A percentile compares a stretch with the other conserved stretches of the same genome.
phyloP scores from a whole-genome alignment of 305 asterid genomes.

The Lippia alba region DNA sequence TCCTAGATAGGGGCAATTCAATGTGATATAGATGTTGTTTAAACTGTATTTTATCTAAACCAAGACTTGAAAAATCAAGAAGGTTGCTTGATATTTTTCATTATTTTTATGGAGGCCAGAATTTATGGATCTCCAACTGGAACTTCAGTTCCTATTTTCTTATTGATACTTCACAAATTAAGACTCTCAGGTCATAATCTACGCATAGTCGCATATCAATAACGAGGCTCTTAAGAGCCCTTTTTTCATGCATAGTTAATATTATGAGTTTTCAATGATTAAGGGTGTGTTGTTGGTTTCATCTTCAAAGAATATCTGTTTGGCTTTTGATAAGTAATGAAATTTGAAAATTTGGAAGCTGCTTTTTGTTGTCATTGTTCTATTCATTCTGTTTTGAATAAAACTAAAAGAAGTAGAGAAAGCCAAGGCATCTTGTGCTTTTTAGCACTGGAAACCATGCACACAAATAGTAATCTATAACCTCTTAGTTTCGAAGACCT shows the following conservation, averaged over 20 bases:
- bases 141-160: neutral
- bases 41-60: slow-evolving; percentile 7
- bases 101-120: neutral
- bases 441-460: too few relatives aligned
- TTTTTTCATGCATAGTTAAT: neutral
- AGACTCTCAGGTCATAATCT: neutral
- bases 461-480: too few relatives aligned
- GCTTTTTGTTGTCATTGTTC: too few relatives aligned
- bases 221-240: neutral
- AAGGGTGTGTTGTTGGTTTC: neutral
- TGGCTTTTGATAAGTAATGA: too few relatives aligned
- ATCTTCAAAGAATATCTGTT: too few relatives aligned
- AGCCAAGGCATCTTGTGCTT: too few relatives aligned
- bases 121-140: neutral
- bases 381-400: too few relatives aligned
- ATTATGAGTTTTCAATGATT: neutral
- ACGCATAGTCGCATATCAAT: too few relatives aligned
- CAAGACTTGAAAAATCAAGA: neutral
- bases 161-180: neutral
- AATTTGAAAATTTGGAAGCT: too few relatives aligned
- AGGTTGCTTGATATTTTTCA: neutral
- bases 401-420: too few relatives aligned
- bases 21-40: slow-evolving; percentile 21
- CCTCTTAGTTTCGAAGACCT: neutral
- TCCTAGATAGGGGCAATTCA: slow-evolving; percentile 16